phyloP scores from a whole-genome alignment of 805 yeast species.

The Nakazawaea populi region DNA sequence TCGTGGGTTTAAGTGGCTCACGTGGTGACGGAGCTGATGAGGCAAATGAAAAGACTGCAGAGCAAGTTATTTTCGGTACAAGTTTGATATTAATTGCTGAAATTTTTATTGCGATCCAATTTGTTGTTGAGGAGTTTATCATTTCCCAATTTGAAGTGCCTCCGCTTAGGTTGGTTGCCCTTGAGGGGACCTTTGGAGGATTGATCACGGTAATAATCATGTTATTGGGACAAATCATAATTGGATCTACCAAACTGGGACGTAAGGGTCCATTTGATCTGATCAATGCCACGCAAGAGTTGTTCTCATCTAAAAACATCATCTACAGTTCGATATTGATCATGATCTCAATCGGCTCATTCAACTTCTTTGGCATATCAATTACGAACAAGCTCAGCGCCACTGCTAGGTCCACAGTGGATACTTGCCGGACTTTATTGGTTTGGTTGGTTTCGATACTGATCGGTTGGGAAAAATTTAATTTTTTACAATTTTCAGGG shows the following conservation, averaged over 20 bases:
- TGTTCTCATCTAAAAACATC: conserved; percentile 37
- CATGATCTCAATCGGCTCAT: conserved; percentile 66
- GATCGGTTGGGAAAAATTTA: conserved; percentile 74
- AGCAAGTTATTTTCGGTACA: conserved; percentile 47
- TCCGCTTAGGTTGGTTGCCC: conserved; percentile 65
- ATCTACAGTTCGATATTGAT: conserved; percentile 51
- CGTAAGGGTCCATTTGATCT: conserved; percentile 51
- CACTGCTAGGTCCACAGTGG: conserved; percentile 74
- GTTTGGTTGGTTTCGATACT: conserved; percentile 69
- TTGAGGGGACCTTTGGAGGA: conserved; percentile 68
- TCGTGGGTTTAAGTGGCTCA: conserved; percentile 71
- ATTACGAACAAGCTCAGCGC: conserved; percentile 64
- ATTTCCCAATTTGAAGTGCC: conserved; percentile 44
- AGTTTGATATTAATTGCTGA: conserved; percentile 53
- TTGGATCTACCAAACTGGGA: conserved; percentile 29
- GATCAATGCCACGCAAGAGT: conserved; percentile 40
- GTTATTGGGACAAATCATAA: conserved; percentile 34
- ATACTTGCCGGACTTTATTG: conserved; percentile 66
- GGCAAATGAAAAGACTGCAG: conserved; percentile 5
- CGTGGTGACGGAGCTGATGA: background rate
- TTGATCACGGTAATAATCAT: conserved; percentile 37
- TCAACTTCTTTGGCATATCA: conserved; percentile 70
- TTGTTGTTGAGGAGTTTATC: conserved; percentile 72
- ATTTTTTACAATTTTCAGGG: conserved; percentile 56
- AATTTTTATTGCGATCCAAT: conserved; percentile 67